Percentiles rank a stretch among this genome's conserved stretches.
Evolutionary conservation across 2,329 filamentous ascomycete species (phyloP).

Genomic region (Cadophora gregata): DNA sequence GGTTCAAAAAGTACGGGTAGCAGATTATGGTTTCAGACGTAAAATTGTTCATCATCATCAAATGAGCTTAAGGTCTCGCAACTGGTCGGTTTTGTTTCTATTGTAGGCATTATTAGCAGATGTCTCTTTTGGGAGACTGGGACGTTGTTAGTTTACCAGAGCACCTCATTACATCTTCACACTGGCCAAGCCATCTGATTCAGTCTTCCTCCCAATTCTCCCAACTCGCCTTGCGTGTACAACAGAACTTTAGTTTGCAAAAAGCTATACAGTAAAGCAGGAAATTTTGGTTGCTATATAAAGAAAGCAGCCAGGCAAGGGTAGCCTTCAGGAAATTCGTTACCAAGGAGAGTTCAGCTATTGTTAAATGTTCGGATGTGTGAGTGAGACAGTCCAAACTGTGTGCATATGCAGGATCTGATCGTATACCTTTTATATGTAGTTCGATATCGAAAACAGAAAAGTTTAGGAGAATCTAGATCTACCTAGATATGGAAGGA

Average conservation of each 20-base stretch:
- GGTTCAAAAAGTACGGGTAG: no score
- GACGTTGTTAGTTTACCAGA: no score
- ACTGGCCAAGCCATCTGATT: conserved; percentile 27
- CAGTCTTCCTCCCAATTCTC: conserved; percentile 26
- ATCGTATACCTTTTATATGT: not conserved
- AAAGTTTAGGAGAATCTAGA: no score
- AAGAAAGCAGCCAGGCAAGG: conserved; percentile 48
- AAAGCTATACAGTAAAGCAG: conserved; percentile 50
- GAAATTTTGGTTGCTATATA: conserved; percentile 48
- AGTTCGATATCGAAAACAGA: no score
- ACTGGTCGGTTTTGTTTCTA: no score
- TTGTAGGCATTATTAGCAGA: no score
- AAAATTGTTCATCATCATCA: no score
- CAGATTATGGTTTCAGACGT: no score
- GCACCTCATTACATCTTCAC: no score
- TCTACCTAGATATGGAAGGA: no score
- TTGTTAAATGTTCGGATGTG: not conserved
- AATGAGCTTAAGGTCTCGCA: no score
- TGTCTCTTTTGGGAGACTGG: no score
- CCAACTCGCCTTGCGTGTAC: conserved; percentile 33
- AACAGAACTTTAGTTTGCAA: conserved; percentile 46
- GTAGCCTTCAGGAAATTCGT: conserved; percentile 43
- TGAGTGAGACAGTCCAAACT: not conserved
- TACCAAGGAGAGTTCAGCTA: conserved; percentile 18
- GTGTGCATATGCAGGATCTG: not conserved